These are phyloP conservation scores for Pestalotiopsis sp. DNA, from an alignment of 2,329 filamentous ascomycete genomes.

Conservation along the genomic window DNA sequence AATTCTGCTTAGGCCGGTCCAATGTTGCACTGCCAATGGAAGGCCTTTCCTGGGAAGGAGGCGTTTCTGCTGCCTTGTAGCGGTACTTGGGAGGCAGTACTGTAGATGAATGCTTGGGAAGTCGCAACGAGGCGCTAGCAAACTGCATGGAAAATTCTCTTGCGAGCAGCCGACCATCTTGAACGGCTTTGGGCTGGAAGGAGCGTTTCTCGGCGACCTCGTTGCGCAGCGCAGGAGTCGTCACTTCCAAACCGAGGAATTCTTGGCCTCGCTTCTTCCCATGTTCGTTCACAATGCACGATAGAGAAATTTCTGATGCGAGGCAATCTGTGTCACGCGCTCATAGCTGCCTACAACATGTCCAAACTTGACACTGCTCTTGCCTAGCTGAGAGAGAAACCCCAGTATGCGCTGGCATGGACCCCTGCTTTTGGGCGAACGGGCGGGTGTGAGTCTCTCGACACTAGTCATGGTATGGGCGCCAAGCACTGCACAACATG, in stretches of 20 bases:
- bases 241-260: neutral
- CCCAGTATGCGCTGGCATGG: neutral
- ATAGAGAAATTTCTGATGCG: neutral
- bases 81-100: neutral
- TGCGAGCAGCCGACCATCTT: neutral
- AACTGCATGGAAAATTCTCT: neutral
- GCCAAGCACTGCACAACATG: neutral
- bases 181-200: neutral
- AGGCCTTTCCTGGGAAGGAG: neutral
- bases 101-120: neutral
- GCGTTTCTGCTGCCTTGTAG: neutral
- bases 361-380: neutral
- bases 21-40: neutral
- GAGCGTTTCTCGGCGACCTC: slow-evolving; percentile 1
- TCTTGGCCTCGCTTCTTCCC: neutral
- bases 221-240: slow-evolving; percentile 4
- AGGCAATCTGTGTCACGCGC: neutral
- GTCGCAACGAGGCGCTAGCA: neutral
- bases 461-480: neutral
- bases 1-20: neutral
- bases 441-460: neutral
- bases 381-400: neutral
- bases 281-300: neutral
- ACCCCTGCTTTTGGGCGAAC: neutral
- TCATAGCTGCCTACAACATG: neutral